Base-by-base conservation (phyloP, 352 stramenopile species). In the Globisporangium megalacanthum region DNA sequence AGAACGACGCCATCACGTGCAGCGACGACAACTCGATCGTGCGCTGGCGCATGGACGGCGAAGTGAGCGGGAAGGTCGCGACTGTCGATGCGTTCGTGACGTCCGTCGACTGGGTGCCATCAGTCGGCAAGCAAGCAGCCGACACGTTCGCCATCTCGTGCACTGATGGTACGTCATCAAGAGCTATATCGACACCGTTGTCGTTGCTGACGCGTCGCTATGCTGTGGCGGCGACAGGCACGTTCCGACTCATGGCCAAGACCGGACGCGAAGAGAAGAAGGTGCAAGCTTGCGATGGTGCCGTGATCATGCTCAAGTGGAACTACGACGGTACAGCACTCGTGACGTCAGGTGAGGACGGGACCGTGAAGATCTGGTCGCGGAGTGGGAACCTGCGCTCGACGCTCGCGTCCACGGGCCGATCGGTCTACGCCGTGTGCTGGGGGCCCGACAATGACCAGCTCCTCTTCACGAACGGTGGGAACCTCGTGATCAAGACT, bases 391-490 rank as follows among this genome's bases (percentile, higher is more conserved):
- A 93, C 64, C 72, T 97, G 31, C 84, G 90, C 4, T 94, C 87
- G 33, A 95, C 86, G 6, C 62, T 97, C 49, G 84, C 88, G 25
- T 89, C 86, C 36, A 93, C 75, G 0, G 84, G 85, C 9, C 61
- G 75, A 22, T 89, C 77, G 3, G 70, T 98, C 33, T 97, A 98
- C 62, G 83, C 83, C 9, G 73, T 97, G 15, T 94, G 84, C 60
- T 98, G 92, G 92, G 88, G 88, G 0, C 83, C 91, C 0, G 88
- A 97, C 64, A 95, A 89, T 37, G 90, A 98, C 58, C 88, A 95
- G 61, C 65, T 98, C 8, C 68, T 95, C 7, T 96, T 95, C 64
- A 89, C 76, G 2, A 85, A 89, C 57, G 91, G 84, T n/a, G 77
- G 75, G 39, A 90, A 92, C 39, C 58, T 97, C 35, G 86, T 96